Base-by-base conservation (phyloP, 768 basidiomycete genomes). In the Terana coerulea region DNA sequence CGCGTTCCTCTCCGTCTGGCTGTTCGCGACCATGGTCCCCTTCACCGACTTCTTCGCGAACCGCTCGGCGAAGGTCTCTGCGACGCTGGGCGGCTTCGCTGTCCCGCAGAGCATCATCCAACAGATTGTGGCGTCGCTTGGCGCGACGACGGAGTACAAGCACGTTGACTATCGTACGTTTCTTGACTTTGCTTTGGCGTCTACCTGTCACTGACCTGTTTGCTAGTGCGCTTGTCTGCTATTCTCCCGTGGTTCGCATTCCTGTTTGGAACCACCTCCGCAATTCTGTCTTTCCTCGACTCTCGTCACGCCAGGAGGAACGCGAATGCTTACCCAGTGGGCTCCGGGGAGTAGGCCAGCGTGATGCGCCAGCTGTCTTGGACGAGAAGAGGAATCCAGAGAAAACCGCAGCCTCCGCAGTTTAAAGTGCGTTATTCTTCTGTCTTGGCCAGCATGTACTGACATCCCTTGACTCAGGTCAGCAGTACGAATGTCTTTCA, bases 191-290 rank as follows among this genome's bases (percentile, higher is more conserved):
- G 26, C 44, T 17, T n/a, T n/a, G 21, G 11, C 39, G 24, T 29
- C 25, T 9, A 10, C 17, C 4, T 9, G 7, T 24, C 14, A 19
- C 44, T 44, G 21, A 46, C 44, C 5, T 31, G 7, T 47, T 49
- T 3, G 12, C 5, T 55, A 84, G 82, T 81, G 57, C 67, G 67
- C 40, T 65, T 75, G 22, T 60, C 77, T 17, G 77, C 78, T 1
- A 71, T 80, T 51, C 58, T 81, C 26, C 77, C 79, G 1, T 84
- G 81, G 81, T 67, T 79, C 55, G 59, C 78, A 0, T 53, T 75
- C 54, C 56, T 78, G 5, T 76, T 74, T 52, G 66, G 70, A 15
- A 29, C 65, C 41, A 64, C 67, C 45, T 61, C 76, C 8, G 68
- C 72, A 19, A 58, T 64, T 26, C 62, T 74, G 44, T 56, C 71